phyloP scores from a whole-genome alignment of 352 stramenopile species.

The Globisporangium takayamanum region DNA sequence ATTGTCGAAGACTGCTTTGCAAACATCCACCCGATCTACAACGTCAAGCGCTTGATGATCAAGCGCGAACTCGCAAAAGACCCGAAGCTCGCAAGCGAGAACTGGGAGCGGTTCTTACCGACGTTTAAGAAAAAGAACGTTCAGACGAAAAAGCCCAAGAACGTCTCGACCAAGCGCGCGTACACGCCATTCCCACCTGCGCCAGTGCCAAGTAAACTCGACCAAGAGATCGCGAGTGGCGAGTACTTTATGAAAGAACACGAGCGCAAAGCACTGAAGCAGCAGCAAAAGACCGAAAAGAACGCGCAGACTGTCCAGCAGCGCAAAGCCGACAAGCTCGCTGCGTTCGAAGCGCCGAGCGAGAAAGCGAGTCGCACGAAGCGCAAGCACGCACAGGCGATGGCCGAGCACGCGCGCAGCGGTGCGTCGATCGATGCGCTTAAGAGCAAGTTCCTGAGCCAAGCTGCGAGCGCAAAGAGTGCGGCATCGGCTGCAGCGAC shows the following conservation, averaged over 20 bases:
- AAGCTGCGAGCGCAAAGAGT: conserved; percentile 10
- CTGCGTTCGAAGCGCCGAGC: conserved; percentile 65
- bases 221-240: conserved; percentile 97
- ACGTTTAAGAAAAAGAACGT: conserved; percentile 99
- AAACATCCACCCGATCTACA: conserved; percentile 99
- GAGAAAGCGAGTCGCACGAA: conserved; percentile 78
- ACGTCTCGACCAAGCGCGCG: conserved; percentile 88
- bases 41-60: conserved; percentile 99
- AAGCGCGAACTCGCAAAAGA: conserved; percentile 99
- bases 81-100: conserved; percentile 93
- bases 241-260: conserved; percentile 99
- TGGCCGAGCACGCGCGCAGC: conserved; percentile 40
- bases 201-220: conserved; percentile 94
- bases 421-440: conserved; percentile 50
- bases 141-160: conserved; percentile 92
- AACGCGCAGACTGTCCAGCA: conserved; percentile 54
- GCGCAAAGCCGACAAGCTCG: conserved; percentile 66
- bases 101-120: conserved; percentile 98
- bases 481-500: conserved; percentile 18
- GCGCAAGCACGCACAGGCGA: conserved; percentile 45
- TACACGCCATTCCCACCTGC: conserved; percentile 99
- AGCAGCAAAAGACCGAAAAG: conserved; percentile 80
- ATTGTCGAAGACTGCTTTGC: conserved; percentile 99
- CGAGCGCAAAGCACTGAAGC: conserved; percentile 90
- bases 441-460: conserved; percentile 79